Base-by-base conservation (phyloP, 345 rosid genomes). In the Gossypium mustelinum region DNA sequence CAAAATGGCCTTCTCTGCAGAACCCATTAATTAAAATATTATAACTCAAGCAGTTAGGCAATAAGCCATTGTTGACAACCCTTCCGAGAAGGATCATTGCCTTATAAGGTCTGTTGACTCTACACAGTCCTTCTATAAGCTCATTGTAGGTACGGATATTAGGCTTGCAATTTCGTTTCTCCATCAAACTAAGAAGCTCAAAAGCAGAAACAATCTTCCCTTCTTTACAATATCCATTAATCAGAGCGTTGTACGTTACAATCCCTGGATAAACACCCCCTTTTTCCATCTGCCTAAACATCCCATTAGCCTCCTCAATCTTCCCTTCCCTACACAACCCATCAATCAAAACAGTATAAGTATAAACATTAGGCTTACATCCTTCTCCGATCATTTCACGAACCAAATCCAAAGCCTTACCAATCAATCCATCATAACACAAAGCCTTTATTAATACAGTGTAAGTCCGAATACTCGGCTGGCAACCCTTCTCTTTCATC, bases 81-180 rank as follows among this genome's bases (percentile, higher is more conserved):
- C 79, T 77, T 77, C 79, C 73, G 76, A 87, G 73, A 22, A 83
- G 80, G 7, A 77, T 50, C 75, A 82, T 34, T 14, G 87, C 87
- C 70, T 79, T 83, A 55, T 58, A 79, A 2, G 86, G 73, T 77
- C 77, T 83, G 68, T 81, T 85, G 0, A 85, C 84, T 80, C 73
- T 79, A 73, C 90, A 87, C 50, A 85, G 76, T 18, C 90, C 90
- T 48, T 81, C 87, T 61, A 87, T 85, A 73, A 87, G 88, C 81
- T 79, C 87, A 29, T 87, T 87, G 68, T 83, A 83, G 76, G 88
- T 87, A 68, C 85, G 83, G 22, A 83, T 64, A 67, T 77, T 81
- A 34, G 89, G 87, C 78, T 75, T 80, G 78, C 89, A 84, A 69
- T 79, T 82, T 66, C 52, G 77, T 82, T 78, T 84, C 79, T 84